phyloP scores from a whole-genome alignment of 2,329 filamentous ascomycete genomes.

The Botryotinia calthae region DNA sequence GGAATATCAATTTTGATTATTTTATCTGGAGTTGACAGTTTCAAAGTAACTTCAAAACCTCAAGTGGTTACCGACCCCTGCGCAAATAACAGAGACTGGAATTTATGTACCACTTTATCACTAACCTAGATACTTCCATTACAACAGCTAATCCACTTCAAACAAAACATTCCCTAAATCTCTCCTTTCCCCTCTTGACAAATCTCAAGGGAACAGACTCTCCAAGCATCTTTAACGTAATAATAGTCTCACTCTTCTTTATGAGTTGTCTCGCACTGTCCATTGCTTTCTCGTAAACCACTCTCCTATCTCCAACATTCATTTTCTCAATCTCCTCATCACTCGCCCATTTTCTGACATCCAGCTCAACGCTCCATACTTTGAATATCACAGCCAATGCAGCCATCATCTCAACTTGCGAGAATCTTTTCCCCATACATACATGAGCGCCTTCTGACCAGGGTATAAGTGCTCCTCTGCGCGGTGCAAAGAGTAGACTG shows the following conservation, averaged over 20 bases:
- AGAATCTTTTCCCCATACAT: slow-evolving; percentile 38
- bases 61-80: not conserved
- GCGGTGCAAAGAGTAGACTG: not conserved
- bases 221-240: slow-evolving; percentile 24
- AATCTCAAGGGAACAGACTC: slow-evolving; percentile 24
- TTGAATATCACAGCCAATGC: slow-evolving; percentile 28
- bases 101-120: not conserved
- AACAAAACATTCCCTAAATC: slow-evolving; percentile 4
- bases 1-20: not conserved
- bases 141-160: not conserved
- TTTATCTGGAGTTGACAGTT: not conserved
- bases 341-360: slow-evolving; percentile 25
- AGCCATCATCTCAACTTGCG: slow-evolving; percentile 37
- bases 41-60: not conserved
- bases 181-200: slow-evolving; percentile 26
- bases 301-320: slow-evolving; percentile 16
- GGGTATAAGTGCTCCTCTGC: slow-evolving; percentile 32
- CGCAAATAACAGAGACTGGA: not conserved
- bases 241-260: slow-evolving; percentile 15
- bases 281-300: slow-evolving; percentile 22
- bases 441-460: slow-evolving; percentile 40
- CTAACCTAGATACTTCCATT: not conserved
- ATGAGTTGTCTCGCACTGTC: slow-evolving; percentile 22
- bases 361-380: slow-evolving; percentile 26
- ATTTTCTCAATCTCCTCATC: slow-evolving; percentile 25